These are phyloP conservation scores for Vickermania spadyakhi DNA, from an alignment of 208 protist genomes.

Conservation along the genomic window DNA sequence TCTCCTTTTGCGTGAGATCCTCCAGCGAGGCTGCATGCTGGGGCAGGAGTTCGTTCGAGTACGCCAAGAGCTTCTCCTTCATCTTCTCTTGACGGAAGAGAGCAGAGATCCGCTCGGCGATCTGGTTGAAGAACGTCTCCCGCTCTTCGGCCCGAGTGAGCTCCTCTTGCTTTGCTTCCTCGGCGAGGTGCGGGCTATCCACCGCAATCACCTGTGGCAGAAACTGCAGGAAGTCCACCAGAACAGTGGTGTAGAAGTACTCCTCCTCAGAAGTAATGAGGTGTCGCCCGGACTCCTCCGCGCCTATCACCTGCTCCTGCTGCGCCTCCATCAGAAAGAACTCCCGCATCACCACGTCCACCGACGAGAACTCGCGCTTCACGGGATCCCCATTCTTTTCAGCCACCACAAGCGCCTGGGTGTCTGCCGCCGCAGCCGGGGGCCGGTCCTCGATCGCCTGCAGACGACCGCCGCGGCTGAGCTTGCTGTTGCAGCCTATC, in stretches of 20 bases:
- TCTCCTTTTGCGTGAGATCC: constrained; percentile 29
- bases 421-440: background rate
- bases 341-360: constrained; percentile 12
- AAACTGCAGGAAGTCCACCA: constrained; percentile 18
- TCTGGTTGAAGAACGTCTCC: constrained; percentile 16
- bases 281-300: constrained; percentile 17
- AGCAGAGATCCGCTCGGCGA: constrained; percentile 24
- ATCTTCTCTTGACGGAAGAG: constrained; percentile 26
- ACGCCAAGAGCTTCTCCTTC: constrained; percentile 13
- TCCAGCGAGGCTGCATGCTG: constrained; percentile 17
- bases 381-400: background rate
- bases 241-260: constrained; percentile 16
- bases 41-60: constrained; percentile 29
- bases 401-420: no score
- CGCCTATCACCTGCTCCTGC: constrained; percentile 10
- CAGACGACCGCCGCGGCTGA: background rate
- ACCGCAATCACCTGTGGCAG: constrained; percentile 11
- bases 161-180: constrained; percentile 20
- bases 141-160: constrained; percentile 18
- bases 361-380: background rate
- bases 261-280: constrained; percentile 24
- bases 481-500: constrained; percentile 2
- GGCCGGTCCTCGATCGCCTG: background rate
- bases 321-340: constrained; percentile 14
- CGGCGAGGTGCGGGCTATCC: constrained; percentile 13